Evolutionary conservation across 805 yeast species (phyloP), one percentile per base, ranked within the genome.

Genomic region (Saturnispora silvae): DNA sequence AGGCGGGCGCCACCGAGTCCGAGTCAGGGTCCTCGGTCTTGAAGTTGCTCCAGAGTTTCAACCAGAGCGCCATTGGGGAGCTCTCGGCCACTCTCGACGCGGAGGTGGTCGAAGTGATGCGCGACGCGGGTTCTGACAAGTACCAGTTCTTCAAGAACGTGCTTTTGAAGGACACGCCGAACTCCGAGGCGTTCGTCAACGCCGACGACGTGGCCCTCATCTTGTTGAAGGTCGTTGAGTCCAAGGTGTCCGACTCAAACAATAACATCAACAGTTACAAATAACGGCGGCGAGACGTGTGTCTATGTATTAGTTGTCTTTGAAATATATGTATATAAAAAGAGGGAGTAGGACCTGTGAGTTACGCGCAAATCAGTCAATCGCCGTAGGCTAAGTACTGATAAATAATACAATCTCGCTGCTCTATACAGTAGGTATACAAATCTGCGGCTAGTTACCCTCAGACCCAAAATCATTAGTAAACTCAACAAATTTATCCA

Each of bases 381-480:
- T n/a, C n/a, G n/a, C n/a, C n/a, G n/a, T n/a, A n/a, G n/a, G n/a
- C n/a, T n/a, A n/a, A n/a, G n/a, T n/a, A n/a, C n/a, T n/a, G n/a
- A n/a, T n/a, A n/a, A n/a, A n/a, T n/a, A n/a, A n/a, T n/a, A n/a
- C n/a, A n/a, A n/a, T n/a, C n/a, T n/a, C n/a, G n/a, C n/a, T n/a
- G n/a, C n/a, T n/a, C n/a, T n/a, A n/a, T n/a, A n/a, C n/a, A n/a
- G n/a, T n/a, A n/a, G n/a, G n/a, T n/a, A n/a, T n/a, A n/a, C n/a
- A n/a, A n/a, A n/a, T n/a, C n/a, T n/a, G n/a, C n/a, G n/a, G n/a
- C n/a, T 43, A 83, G 50, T 83, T 85, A 31, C 99, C 99, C 59
- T 92, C 98, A 51, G 89, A 95, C 27, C 98, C 99, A 56, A 92
- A 92, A 60, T 92, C 99, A 31, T 70, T 72, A 0, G 99, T 92